These are phyloP conservation scores for Juglanconis juglandina DNA, from an alignment of 2,329 filamentous ascomycete species.

Conservation along the genomic window DNA sequence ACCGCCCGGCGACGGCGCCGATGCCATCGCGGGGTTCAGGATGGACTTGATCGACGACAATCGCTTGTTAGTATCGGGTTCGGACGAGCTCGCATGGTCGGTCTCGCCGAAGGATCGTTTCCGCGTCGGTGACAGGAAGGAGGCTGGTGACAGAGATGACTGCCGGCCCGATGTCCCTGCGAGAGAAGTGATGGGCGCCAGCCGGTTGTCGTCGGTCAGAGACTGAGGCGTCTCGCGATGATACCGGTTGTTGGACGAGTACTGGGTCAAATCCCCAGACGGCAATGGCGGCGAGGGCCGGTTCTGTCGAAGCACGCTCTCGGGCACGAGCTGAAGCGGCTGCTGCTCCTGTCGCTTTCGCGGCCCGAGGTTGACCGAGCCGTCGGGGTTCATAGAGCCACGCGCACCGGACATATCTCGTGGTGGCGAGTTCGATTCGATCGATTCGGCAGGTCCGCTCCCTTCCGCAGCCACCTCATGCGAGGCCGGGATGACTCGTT, in stretches of 20 bases:
- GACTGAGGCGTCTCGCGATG: conserved; percentile 39
- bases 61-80: conserved; percentile 53
- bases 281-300: conserved; percentile 43
- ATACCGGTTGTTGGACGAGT: conserved; percentile 41
- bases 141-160: conserved; percentile 58
- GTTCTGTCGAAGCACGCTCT: conserved; percentile 40
- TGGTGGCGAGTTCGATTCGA: conserved; percentile 39
- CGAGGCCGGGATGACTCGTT: conserved; percentile 83
- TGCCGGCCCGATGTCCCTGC: conserved; percentile 45
- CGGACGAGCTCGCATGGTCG: conserved; percentile 32
- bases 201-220: conserved; percentile 53
- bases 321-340: conserved; percentile 45
- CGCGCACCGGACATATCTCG: conserved; percentile 39
- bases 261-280: conserved; percentile 46
- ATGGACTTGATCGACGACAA: conserved; percentile 75
- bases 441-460: conserved; percentile 45
- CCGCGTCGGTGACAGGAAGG: conserved; percentile 55
- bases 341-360: conserved; percentile 45
- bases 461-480: conserved; percentile 40
- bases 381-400: conserved; percentile 60
- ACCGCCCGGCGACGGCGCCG: conserved; percentile 18
- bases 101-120: conserved; percentile 68
- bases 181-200: conserved; percentile 54
- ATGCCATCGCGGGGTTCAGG: conserved; percentile 52
- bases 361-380: conserved; percentile 61